Percentiles rank a stretch among this genome's conserved stretches.
Conservation (phyloP, 148 eudicot genomes). For the Pharnaceum exiguum region DNA sequence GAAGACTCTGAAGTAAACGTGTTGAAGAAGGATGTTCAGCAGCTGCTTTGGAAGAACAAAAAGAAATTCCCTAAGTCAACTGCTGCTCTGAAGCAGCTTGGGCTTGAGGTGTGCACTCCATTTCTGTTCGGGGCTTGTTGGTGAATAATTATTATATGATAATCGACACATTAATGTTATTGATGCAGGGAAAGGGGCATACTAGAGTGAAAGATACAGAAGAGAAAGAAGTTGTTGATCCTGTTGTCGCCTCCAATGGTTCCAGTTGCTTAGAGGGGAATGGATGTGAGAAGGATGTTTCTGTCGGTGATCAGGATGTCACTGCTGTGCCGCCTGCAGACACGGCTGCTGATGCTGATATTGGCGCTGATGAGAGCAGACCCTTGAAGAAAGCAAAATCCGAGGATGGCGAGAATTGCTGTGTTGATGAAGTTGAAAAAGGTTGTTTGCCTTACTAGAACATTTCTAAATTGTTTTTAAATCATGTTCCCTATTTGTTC, state of each 20-base stretch:
- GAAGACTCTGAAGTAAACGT: slow-evolving; percentile 53
- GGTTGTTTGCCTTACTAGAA: slow-evolving; percentile 30
- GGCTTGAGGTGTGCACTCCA: slow-evolving; percentile 57
- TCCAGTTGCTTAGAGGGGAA: slow-evolving; percentile 28
- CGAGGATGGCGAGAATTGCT: slow-evolving; percentile 28
- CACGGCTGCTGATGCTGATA: slow-evolving; percentile 21
- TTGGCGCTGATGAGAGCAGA: slow-evolving; percentile 44
- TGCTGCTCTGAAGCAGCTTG: slow-evolving; percentile 71
- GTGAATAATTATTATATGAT: too few relatives aligned
- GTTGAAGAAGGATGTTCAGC: slow-evolving; percentile 83
- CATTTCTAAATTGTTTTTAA: not conserved
- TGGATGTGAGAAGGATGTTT: slow-evolving; percentile 32
- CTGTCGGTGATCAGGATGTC: slow-evolving; percentile 17
- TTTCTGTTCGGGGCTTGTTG: too few relatives aligned
- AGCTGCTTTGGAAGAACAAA: slow-evolving; percentile 91
- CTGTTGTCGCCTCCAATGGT: slow-evolving; percentile 30
- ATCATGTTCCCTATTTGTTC: not conserved
- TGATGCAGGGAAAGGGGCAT: slow-evolving; percentile 42
- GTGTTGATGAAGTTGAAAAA: slow-evolving; percentile 21
- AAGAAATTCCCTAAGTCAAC: slow-evolving; percentile 79
- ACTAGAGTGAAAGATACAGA: slow-evolving; percentile 33
- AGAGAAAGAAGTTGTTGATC: slow-evolving; percentile 37
- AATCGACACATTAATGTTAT: slow-evolving; percentile 3
- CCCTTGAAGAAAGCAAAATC: slow-evolving; percentile 71
- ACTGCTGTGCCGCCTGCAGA: slow-evolving; percentile 31